Conservation (phyloP, 2,329 filamentous ascomycete genomes). For the Claviceps citrina region DNA sequence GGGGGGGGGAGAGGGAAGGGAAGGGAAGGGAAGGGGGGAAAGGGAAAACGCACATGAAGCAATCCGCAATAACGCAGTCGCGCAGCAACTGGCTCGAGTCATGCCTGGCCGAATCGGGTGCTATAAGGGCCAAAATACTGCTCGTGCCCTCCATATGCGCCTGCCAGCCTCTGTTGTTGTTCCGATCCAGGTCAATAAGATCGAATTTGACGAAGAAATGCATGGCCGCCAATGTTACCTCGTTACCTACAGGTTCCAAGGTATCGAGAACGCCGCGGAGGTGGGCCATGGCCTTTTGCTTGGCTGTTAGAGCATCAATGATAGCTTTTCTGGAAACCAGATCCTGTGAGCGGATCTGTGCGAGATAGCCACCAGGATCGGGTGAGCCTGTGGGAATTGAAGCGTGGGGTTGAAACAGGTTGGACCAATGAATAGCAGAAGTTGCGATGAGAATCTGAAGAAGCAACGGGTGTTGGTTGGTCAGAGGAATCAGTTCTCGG, state of each 20-base stretch:
- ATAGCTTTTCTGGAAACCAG: conserved; percentile 24
- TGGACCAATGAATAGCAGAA: conserved; percentile 34
- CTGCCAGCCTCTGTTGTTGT: conserved; percentile 28
- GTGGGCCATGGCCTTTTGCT: conserved; percentile 30
- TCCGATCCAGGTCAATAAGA: conserved; percentile 31
- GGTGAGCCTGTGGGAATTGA: conserved; percentile 17
- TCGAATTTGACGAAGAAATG: conserved; percentile 37
- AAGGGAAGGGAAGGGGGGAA: too few relatives aligned
- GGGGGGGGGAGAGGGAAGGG: too few relatives aligned
- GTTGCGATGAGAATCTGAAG: conserved; percentile 33
- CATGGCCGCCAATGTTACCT: conserved; percentile 31
- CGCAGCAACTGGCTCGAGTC: conserved; percentile 22
- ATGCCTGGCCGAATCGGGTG: conserved; percentile 14
- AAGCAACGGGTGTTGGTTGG: conserved; percentile 28
- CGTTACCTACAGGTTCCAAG: conserved; percentile 25
- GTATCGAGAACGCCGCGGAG: conserved; percentile 25
- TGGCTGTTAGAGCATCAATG: conserved; percentile 31
- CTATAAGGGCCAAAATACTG: conserved; percentile 24
- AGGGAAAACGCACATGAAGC: conserved; percentile 25
- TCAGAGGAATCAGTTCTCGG: conserved; percentile 31
- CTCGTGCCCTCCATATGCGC: conserved; percentile 31
- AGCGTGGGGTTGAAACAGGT: conserved; percentile 22
- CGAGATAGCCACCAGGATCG: conserved; percentile 22
- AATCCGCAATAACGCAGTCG: conserved; percentile 33
- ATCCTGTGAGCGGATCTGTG: conserved; percentile 22